Evolutionary conservation across 2,329 filamentous ascomycete genomes (phyloP), one percentile per base, ranked within the genome.

Genomic region (Pseudogymnoascus sp.): DNA sequence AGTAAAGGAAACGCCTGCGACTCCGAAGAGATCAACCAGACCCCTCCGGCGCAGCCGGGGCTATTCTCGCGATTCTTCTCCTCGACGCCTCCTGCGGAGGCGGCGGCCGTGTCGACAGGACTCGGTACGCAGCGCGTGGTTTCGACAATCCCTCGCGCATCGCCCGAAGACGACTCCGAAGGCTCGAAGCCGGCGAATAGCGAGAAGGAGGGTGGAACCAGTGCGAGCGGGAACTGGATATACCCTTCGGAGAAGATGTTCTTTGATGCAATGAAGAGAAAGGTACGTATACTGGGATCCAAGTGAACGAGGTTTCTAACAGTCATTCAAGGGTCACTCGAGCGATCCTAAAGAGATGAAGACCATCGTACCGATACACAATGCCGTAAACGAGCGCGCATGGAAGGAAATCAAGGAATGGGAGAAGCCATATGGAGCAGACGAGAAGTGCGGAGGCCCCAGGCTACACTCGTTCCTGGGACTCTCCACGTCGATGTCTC

Each of bases 221-320:
- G 81, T 59, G 73, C 78, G 38, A 84, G 84, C 0, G 93, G 93
- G 0, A 96, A 97, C 74, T 99, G 94, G 94, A 88, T 99, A 65
- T 99, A 99, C 75, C 94, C 94, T 0, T 94, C 90, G 0, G 93
- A 97, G 74, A 89, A 90, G 72, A 96, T 97, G 86, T 99, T 99
- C 80, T 97, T 97, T 78, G 90, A 96, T 58, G 94, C 94, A 48
- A 93, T 99, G 86, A 86, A 89, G 79, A 88, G 93, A 72, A 99
- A 99, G 58, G 58, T 76, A 31, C 10, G 58, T 38, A 5, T 9
- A 41, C 3, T 39, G 35, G 25, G 33, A 38, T 41, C 10, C 5
- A n/a, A 29, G 2, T 17, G 21, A 17, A 17, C 2, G 13, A 31
- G 1, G 21, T 38, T 39, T 39, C 27, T 59, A 2, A 38, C 38